Conservation (phyloP, 371 early-diverging fungal genomes). For the Apophysomyces elegans region DNA sequence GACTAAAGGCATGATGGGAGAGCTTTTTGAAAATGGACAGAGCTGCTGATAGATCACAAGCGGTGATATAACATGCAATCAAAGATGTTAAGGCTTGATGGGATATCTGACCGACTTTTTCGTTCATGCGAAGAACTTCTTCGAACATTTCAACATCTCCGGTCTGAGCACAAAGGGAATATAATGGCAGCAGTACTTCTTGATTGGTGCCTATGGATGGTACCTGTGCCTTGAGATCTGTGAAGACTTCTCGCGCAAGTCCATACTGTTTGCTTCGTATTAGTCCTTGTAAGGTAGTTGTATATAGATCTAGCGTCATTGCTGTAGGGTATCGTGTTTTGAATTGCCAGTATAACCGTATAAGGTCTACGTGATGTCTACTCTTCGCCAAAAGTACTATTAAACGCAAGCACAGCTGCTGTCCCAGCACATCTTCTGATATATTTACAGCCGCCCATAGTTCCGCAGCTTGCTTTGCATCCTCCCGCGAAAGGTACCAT, state of each 20-base stretch:
- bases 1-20: conserved; percentile 27
- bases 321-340: conserved; percentile 32
- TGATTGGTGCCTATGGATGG: conserved; percentile 13
- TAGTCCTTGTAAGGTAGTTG: conserved; percentile 27
- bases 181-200: conserved; percentile 18
- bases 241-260: conserved; percentile 16
- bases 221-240: conserved; percentile 18
- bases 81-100: conserved; percentile 37
- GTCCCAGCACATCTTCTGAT: not conserved
- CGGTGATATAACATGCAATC: conserved; percentile 34
- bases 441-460: conserved; percentile 24
- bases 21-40: conserved; percentile 34
- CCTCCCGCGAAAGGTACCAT: conserved; percentile 21
- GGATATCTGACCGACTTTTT: conserved; percentile 17
- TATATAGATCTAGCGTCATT: conserved; percentile 20
- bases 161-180: conserved; percentile 37
- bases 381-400: conserved; percentile 1
- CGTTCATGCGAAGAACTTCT: conserved; percentile 18
- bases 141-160: conserved; percentile 34
- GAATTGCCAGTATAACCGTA: conserved; percentile 31
- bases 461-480: conserved; percentile 26
- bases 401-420: not conserved
- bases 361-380: conserved; percentile 31
- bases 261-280: conserved; percentile 18
- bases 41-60: conserved; percentile 26